Percentiles rank a stretch among this genome's conserved stretches.
Evolutionary conservation across 768 basidiomycete species (phyloP).

Genomic region (Mycena leptocephala): DNA sequence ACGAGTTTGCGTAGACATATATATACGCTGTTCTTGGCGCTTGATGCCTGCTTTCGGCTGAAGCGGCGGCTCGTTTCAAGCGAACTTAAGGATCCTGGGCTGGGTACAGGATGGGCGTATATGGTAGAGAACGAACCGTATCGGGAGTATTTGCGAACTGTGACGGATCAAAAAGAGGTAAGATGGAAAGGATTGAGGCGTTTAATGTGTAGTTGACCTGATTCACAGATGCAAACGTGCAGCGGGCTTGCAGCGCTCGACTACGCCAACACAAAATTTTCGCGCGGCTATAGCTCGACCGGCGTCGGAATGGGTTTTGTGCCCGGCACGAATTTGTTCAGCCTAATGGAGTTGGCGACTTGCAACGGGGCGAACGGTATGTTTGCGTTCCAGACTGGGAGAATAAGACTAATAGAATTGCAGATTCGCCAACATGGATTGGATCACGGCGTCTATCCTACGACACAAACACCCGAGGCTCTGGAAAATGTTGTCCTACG

Average conservation of each 20-base stretch:
- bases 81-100: too few species aligned
- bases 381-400: not conserved
- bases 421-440: too few species aligned
- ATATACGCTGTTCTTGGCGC: slow-evolving; percentile 38
- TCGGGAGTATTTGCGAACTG: slow-evolving; percentile 23
- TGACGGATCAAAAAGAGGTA: slow-evolving; percentile 21
- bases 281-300: too few species aligned
- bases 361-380: not conserved
- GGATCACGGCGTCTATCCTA: too few species aligned
- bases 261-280: too few species aligned
- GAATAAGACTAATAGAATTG: too few species aligned
- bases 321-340: too few species aligned
- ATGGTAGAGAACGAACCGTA: slow-evolving; percentile 27
- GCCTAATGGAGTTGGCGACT: not conserved
- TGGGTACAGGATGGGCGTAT: slow-evolving; percentile 17
- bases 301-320: too few species aligned
- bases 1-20: slow-evolving; percentile 32
- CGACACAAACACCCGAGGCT: too few species aligned
- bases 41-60: slow-evolving; percentile 42
- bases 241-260: too few species aligned
- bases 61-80: not conserved
- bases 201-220: not conserved
- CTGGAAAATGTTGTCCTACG: too few species aligned
- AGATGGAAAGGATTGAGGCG: not conserved
- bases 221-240: not conserved